Conservation (phyloP, 331 rosid genomes). For the Spiraea crenata region DNA sequence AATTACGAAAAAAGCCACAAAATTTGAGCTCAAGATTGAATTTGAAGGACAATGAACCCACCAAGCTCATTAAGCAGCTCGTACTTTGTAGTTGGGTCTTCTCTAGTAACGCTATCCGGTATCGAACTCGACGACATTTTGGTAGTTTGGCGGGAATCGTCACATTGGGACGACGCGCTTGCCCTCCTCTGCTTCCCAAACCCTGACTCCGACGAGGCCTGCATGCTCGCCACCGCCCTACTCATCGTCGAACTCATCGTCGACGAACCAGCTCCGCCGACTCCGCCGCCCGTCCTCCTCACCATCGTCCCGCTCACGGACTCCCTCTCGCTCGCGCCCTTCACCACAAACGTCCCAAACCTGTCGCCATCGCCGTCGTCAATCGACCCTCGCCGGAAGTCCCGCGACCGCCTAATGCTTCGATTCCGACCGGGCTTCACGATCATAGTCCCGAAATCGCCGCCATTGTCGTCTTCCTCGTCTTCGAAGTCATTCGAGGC, state of each 20-base stretch:
- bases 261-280: slow-evolving; percentile 46
- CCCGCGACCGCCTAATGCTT: slow-evolving; percentile 40
- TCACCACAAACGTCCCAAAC: slow-evolving; percentile 73
- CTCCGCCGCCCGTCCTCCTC: slow-evolving; percentile 43
- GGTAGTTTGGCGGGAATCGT: slow-evolving; percentile 47
- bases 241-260: no score
- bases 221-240: slow-evolving; percentile 93
- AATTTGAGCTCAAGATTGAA: not conserved
- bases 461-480: slow-evolving; percentile 34
- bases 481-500: slow-evolving; percentile 70
- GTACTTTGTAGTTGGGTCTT: slow-evolving; percentile 85
- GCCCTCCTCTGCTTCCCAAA: slow-evolving; percentile 74
- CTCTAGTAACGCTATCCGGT: slow-evolving; percentile 82
- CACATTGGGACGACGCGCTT: slow-evolving; percentile 49
- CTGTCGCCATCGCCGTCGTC: slow-evolving; percentile 42
- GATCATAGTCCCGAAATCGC: slow-evolving; percentile 75
- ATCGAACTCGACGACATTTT: slow-evolving; percentile 89
- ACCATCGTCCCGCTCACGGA: slow-evolving; percentile 62
- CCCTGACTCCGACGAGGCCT: slow-evolving; percentile 64
- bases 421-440: slow-evolving; percentile 56
- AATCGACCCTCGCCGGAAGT: slow-evolving; percentile 34
- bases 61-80: slow-evolving; percentile 97
- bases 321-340: slow-evolving; percentile 57
- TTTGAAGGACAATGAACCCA: slow-evolving; percentile 24
- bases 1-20: not conserved